These are phyloP conservation scores for Neopestalotiopsis sp. DNA, from an alignment of 2,329 filamentous ascomycete species.

Conservation along the genomic window DNA sequence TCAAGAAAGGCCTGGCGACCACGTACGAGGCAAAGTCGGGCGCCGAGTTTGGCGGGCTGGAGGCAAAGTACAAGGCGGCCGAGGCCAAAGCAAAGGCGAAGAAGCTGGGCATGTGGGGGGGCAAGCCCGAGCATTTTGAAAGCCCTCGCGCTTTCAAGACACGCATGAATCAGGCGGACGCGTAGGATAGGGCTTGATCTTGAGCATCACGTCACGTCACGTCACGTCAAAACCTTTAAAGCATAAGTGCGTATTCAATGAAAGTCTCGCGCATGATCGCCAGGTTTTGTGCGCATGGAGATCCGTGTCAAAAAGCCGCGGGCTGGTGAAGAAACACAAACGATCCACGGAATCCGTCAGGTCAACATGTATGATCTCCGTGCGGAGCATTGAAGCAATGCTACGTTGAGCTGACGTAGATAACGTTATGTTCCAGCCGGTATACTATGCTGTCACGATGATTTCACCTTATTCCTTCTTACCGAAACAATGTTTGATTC, in stretches of 20 bases:
- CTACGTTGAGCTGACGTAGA: neutral
- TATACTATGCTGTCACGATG: neutral
- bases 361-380: neutral
- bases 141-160: conserved; percentile 89
- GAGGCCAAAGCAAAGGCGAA: conserved; percentile 70
- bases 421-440: neutral
- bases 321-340: neutral
- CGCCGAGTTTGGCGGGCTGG: conserved; percentile 81
- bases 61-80: conserved; percentile 67
- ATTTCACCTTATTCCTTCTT: neutral
- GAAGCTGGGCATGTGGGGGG: conserved; percentile 78
- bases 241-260: neutral
- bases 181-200: conserved; percentile 22
- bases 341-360: neutral
- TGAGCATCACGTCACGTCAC: neutral
- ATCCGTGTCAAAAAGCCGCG: neutral
- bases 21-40: conserved; percentile 93
- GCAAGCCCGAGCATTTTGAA: conserved; percentile 69
- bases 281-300: neutral
- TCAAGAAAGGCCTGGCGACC: conserved; percentile 83
- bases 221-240: neutral
- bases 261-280: neutral
- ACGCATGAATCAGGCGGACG: conserved; percentile 42
- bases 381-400: neutral
- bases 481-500: neutral